These are phyloP conservation scores for Phytopythium oedochilum DNA, from an alignment of 352 stramenopile genomes.

Conservation along the genomic window DNA sequence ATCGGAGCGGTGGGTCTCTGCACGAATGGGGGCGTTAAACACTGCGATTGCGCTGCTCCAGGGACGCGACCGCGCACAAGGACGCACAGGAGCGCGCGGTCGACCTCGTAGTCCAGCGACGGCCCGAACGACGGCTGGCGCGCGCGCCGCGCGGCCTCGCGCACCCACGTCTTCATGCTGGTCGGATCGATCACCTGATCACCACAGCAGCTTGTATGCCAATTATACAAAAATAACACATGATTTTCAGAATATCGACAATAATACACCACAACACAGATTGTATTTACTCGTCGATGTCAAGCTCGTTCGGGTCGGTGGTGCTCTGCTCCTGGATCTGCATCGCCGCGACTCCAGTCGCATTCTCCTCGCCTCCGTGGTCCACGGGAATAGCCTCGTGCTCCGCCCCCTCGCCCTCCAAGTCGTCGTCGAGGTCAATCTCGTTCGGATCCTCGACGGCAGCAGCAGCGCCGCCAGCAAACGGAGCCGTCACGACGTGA, in stretches of 20 bases:
- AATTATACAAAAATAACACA: neutral
- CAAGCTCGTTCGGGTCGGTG: constrained; percentile 19
- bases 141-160: constrained; percentile 44
- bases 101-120: constrained; percentile 56
- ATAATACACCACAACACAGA: neutral
- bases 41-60: no score
- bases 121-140: constrained; percentile 45
- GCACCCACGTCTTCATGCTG: constrained; percentile 78
- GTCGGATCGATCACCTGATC: no score
- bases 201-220: neutral
- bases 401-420: constrained; percentile 13
- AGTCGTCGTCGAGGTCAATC: constrained; percentile 50
- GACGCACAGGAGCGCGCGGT: constrained; percentile 43
- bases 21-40: constrained; percentile 28
- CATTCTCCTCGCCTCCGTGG: neutral
- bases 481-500: constrained; percentile 95
- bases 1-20: constrained; percentile 55
- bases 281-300: constrained; percentile 22
- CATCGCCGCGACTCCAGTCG: neutral
- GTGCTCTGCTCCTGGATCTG: constrained; percentile 10
- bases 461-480: constrained; percentile 11
- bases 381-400: neutral
- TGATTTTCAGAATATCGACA: neutral
- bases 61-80: neutral
- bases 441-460: constrained; percentile 44